Evolutionary conservation across 2,329 filamentous ascomycete genomes (phyloP), one percentile per base, ranked within the genome.

Genomic region (Calonectria hongkongensis): DNA sequence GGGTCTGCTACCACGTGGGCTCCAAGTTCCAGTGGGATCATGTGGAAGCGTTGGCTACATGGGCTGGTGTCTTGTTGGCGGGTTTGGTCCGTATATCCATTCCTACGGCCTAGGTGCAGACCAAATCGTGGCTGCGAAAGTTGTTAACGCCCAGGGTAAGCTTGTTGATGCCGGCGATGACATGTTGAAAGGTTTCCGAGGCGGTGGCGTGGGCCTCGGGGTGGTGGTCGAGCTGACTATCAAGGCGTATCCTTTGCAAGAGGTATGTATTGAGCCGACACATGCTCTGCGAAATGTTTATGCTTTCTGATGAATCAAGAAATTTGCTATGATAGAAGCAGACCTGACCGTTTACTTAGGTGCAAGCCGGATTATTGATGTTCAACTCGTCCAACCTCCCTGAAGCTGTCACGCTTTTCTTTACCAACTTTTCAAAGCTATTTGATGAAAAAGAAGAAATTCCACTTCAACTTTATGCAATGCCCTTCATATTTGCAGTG

Each of bases 1-100:
- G 15, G 69, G 16, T 4, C 25, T 74, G 58, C 43, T 28, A n/a
- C 21, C 41, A 21, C 50, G 66, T 18, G 60, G 47, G 15, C 65
- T 74, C n/a, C 47, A 48, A 25, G 65, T 54, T 2, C 45, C 72
- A 2, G 33, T 39, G 4, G 72, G 72, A 50, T 63, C 58, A 0
- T 72, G 66, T 43, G 71, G 71, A 4, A 43, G 36, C 12, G 67
- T 73, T 18, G 73, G 73, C 4, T 73, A 39, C 6, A 43, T 39
- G 8, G 67, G 71, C 30, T 74, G 73, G 71, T 70, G 54, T n/a
- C 28, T 70, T 3, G 48, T 51, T 25, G 73, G 73, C 27, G 73
- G 71, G 3, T 71, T 68, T 21, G 73, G 73, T 8, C 67, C 73
- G 2, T 68, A 70, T 33, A 28, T 63, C 9, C 66, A 68, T 39